These are phyloP conservation scores for Salix purpurea DNA, from an alignment of 345 rosid species.

Conservation along the genomic window DNA sequence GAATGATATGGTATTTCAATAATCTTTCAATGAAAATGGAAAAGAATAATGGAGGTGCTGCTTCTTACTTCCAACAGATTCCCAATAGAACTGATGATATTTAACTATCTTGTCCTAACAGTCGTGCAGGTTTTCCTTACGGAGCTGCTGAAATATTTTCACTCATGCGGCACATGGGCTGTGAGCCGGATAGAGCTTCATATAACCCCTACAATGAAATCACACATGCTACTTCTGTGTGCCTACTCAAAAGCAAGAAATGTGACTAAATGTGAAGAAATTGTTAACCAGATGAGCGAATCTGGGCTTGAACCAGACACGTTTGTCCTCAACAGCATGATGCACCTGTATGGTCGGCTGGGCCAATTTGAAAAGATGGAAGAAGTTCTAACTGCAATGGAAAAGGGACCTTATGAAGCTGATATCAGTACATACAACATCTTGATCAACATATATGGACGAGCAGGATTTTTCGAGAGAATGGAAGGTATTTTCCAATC, in stretches of 20 bases:
- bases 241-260: conserved; percentile 73
- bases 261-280: conserved; percentile 62
- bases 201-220: conserved; percentile 82
- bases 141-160: conserved; percentile 94
- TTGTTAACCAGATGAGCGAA: conserved; percentile 60
- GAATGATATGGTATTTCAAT: neutral
- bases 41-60: neutral
- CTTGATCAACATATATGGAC: conserved; percentile 71
- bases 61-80: too few relatives aligned
- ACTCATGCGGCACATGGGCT: conserved; percentile 88
- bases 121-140: conserved; percentile 85
- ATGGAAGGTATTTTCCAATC: conserved; percentile 54
- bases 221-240: conserved; percentile 85
- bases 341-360: conserved; percentile 70
- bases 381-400: conserved; percentile 57
- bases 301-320: conserved; percentile 79
- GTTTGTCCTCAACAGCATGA: conserved; percentile 73
- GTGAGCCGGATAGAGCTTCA: conserved; percentile 92
- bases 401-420: conserved; percentile 42
- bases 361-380: conserved; percentile 84
- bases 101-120: conserved; percentile 26
- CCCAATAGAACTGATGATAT: neutral
- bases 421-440: conserved; percentile 86
- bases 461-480: conserved; percentile 67
- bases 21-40: neutral